Conservation (phyloP, 2,329 filamentous ascomycete genomes). For the Penicillium paneum region DNA sequence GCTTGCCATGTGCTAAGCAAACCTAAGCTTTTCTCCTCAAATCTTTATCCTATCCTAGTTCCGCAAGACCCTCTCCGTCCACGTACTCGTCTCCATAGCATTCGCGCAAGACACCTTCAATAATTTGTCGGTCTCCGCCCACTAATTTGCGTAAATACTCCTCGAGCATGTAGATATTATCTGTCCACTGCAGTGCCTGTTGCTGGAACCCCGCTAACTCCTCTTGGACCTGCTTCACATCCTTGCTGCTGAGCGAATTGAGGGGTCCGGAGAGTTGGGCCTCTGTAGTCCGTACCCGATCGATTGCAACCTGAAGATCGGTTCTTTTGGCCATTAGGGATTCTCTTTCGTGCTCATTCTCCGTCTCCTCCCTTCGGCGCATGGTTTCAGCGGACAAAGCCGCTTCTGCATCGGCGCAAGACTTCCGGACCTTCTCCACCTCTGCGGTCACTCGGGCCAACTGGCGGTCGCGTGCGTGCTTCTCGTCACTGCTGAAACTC, state of each 20-base stretch:
- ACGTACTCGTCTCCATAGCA: conserved; percentile 56
- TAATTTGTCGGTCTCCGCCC: conserved; percentile 43
- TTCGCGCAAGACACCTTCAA: conserved; percentile 44
- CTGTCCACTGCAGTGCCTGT: conserved; percentile 41
- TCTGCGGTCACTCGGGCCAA: conserved; percentile 28
- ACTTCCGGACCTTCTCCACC: conserved; percentile 28
- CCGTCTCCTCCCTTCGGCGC: conserved; percentile 28
- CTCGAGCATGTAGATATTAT: conserved; percentile 46
- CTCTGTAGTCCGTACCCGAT: conserved; percentile 36
- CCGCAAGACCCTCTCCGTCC: conserved; percentile 52
- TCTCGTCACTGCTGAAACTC: conserved; percentile 61
- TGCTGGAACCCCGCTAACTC: conserved; percentile 34
- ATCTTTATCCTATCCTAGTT: conserved; percentile 25
- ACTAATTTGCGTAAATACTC: conserved; percentile 39
- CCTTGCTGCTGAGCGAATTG: conserved; percentile 33
- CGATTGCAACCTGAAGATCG: conserved; percentile 30
- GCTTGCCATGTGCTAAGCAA: conserved; percentile 10
- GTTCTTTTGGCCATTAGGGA: conserved; percentile 21
- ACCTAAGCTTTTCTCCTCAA: conserved; percentile 4
- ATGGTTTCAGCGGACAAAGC: conserved; percentile 38
- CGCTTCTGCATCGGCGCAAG: conserved; percentile 33
- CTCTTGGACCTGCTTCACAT: conserved; percentile 30
- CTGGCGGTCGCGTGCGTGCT: conserved; percentile 43
- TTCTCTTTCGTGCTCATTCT: conserved; percentile 21
- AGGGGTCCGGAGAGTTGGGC: conserved; percentile 21